phyloP scores from a whole-genome alignment of 306 rosid species.

The Macrotyloma uniflorum region DNA sequence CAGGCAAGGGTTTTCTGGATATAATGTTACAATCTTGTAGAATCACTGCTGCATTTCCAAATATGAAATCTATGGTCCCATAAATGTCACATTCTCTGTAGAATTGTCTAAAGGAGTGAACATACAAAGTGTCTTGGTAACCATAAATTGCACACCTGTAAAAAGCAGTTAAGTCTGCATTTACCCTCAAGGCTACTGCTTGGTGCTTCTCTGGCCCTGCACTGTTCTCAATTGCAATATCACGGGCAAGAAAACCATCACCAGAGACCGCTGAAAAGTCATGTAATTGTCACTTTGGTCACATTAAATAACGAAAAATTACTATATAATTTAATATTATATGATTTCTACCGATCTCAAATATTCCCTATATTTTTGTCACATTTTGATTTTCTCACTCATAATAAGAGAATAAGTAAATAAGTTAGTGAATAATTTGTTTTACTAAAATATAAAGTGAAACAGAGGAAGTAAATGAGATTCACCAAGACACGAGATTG shows the following conservation, averaged over 20 bases:
- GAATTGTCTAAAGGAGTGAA: conserved; percentile 82
- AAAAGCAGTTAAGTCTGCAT: conserved; percentile 71
- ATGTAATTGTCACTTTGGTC: not conserved
- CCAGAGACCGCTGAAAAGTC: conserved; percentile 68
- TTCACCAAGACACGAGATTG: not conserved
- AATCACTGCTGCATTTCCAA: conserved; percentile 80
- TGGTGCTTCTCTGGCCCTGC: conserved; percentile 77
- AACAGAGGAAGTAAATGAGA: not conserved
- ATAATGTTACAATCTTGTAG: conserved; percentile 65
- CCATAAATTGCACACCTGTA: conserved; percentile 66
- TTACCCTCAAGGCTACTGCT: conserved; percentile 76
- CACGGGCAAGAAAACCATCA: conserved; percentile 83
- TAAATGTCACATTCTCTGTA: conserved; percentile 81
- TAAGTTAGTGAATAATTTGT: too few relatives aligned
- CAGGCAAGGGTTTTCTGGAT: conserved; percentile 60
- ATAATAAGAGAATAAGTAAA: too few relatives aligned
- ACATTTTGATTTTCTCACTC: too few relatives aligned
- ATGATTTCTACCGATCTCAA: not conserved
- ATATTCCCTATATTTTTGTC: too few relatives aligned
- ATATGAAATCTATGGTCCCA: conserved; percentile 81
- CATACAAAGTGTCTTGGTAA: conserved; percentile 73
- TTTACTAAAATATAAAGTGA: too few relatives aligned
- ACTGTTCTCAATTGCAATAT: conserved; percentile 65
- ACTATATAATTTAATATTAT: not conserved
- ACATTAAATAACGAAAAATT: not conserved